These are phyloP conservation scores for Posidonia oceanica DNA, from an alignment of 116 monocot genomes.

Conservation along the genomic window DNA sequence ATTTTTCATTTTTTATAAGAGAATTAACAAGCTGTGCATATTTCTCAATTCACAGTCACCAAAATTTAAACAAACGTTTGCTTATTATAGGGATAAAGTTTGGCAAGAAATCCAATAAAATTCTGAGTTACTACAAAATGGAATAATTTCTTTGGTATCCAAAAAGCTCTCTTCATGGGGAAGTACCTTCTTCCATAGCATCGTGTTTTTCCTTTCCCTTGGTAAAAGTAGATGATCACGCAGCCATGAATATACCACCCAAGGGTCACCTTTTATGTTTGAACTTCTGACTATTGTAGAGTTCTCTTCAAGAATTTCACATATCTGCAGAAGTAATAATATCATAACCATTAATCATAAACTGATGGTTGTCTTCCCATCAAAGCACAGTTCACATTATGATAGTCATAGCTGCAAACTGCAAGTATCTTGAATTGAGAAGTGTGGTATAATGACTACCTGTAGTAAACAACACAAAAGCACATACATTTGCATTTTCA, in stretches of 20 bases:
- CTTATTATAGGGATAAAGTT: not conserved
- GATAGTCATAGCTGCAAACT: not conserved
- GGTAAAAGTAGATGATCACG: conserved; percentile 78
- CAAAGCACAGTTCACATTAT: not conserved
- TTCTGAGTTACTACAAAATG: no score
- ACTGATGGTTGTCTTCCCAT: not conserved
- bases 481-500: no score
- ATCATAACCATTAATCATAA: not conserved
- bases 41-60: not conserved
- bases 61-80: not conserved
- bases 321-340: conserved; percentile 5
- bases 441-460: no score
- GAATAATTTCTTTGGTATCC: no score
- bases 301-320: conserved; percentile 75
- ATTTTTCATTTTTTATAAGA: no score
- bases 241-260: conserved; percentile 87
- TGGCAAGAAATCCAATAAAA: not conserved
- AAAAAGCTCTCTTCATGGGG: not conserved
- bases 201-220: conserved; percentile 52
- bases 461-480: no score
- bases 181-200: conserved; percentile 87
- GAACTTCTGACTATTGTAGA: conserved; percentile 18
- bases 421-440: not conserved
- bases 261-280: conserved; percentile 34
- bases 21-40: not conserved